Evolutionary conservation across 768 basidiomycete genomes (phyloP).

Genomic region (Suillus subluteus): DNA sequence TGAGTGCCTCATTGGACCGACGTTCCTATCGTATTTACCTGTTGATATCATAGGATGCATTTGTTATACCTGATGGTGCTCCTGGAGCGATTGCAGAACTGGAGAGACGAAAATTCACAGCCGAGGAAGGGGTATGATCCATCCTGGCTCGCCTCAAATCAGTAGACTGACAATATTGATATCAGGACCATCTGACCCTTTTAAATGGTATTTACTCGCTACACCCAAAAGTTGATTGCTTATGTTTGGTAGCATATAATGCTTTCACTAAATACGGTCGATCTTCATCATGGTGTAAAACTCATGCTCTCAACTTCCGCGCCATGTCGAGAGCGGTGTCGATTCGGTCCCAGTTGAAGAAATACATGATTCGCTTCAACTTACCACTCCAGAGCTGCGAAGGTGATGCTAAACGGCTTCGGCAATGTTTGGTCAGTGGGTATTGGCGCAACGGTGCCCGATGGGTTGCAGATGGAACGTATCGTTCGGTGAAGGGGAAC

Average conservation of each 20-base stretch:
- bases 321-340: slow-evolving; percentile 93
- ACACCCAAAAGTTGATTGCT: slow-evolving; percentile 2
- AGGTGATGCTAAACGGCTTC: slow-evolving; percentile 80
- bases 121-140: slow-evolving; percentile 90
- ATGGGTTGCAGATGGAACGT: slow-evolving; percentile 93
- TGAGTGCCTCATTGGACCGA: slow-evolving; percentile 27
- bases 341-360: slow-evolving; percentile 92
- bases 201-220: slow-evolving; percentile 68
- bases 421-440: slow-evolving; percentile 89
- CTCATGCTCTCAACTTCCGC: slow-evolving; percentile 90
- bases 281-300: slow-evolving; percentile 91
- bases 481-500: slow-evolving; percentile 84
- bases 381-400: slow-evolving; percentile 85
- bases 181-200: slow-evolving; percentile 90
- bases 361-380: slow-evolving; percentile 91
- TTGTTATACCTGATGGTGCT: slow-evolving; percentile 85
- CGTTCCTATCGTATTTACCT: slow-evolving; percentile 7
- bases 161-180: slow-evolving; percentile 11
- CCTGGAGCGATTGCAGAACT: slow-evolving; percentile 87
- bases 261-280: slow-evolving; percentile 84
- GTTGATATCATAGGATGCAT: slow-evolving; percentile 69
- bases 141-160: neutral
- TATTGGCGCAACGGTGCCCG: slow-evolving; percentile 95
- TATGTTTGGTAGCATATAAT: slow-evolving; percentile 72
- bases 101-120: slow-evolving; percentile 94